Conservation (phyloP, 2,329 filamentous ascomycete species). For the Penicillium sp. region DNA sequence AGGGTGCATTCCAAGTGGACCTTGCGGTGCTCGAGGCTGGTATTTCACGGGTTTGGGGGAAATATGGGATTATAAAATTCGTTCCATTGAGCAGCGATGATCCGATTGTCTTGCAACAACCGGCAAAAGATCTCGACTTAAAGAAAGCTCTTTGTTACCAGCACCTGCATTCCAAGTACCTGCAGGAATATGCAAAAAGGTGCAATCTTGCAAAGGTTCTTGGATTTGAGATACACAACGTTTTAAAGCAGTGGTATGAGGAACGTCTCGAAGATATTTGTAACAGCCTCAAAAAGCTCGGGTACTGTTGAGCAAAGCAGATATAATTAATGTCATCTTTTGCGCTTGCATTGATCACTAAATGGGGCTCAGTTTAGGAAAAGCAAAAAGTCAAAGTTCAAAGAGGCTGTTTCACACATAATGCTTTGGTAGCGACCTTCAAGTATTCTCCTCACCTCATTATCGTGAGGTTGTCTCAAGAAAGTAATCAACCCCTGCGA, state of each 20-base stretch:
- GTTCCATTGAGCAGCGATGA: slow-evolving; percentile 2
- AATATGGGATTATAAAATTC: neutral
- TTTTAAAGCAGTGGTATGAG: neutral
- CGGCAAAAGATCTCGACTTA: neutral
- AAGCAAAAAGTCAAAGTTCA: slow-evolving; percentile 1
- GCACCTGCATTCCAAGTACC: neutral
- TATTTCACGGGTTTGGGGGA: neutral
- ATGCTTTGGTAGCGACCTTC: neutral
- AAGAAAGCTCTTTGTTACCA: slow-evolving; percentile 4
- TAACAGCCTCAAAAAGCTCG: neutral
- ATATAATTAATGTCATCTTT: neutral
- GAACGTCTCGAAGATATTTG: neutral
- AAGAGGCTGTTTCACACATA: neutral
- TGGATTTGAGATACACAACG: neutral
- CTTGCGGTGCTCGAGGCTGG: neutral
- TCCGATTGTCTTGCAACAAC: neutral
- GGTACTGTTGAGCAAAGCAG: neutral
- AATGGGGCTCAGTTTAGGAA: neutral
- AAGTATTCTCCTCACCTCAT: neutral
- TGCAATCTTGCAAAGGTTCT: neutral
- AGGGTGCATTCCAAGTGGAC: neutral
- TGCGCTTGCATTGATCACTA: neutral
- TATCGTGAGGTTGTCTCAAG: neutral
- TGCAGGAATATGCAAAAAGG: neutral
- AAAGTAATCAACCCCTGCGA: neutral